phyloP scores from a whole-genome alignment of 2,329 filamentous ascomycete species.

The Biscogniauxia sp. region DNA sequence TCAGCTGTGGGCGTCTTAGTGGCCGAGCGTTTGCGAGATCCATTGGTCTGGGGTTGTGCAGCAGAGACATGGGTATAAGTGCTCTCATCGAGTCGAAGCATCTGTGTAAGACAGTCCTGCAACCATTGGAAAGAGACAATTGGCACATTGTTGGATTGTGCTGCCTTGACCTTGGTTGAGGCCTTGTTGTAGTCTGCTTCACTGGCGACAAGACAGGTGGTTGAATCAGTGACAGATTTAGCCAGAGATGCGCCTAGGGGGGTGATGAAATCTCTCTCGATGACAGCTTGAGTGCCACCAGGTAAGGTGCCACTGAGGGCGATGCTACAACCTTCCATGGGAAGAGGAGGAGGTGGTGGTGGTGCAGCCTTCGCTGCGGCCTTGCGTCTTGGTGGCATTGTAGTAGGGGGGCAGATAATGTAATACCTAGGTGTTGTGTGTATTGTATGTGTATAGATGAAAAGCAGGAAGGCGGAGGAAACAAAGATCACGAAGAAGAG shows the following conservation, averaged over 20 bases:
- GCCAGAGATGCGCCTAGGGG: constrained; percentile 49
- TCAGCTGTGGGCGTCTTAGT: constrained; percentile 17
- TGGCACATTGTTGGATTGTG: constrained; percentile 44
- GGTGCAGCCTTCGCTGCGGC: constrained; percentile 12
- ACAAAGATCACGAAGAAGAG: neutral
- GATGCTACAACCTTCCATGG: constrained; percentile 50
- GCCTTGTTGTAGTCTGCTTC: constrained; percentile 49
- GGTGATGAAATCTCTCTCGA: constrained; percentile 44
- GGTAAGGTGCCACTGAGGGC: constrained; percentile 61
- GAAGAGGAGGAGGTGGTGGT: constrained; percentile 18
- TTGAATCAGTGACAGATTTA: constrained; percentile 46
- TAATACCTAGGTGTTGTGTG: neutral
- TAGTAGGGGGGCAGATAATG: neutral
- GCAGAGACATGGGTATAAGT: constrained; percentile 24
- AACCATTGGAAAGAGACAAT: constrained; percentile 63
- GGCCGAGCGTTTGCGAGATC: constrained; percentile 24
- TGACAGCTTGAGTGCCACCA: constrained; percentile 46
- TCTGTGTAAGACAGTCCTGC: constrained; percentile 48
- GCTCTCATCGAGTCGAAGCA: constrained; percentile 37
- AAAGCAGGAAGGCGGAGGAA: neutral
- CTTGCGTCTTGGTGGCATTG: constrained; percentile 24
- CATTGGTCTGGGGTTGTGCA: constrained; percentile 10
- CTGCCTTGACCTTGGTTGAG: constrained; percentile 51
- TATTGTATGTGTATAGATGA: neutral
- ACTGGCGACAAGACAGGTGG: constrained; percentile 58